Evolutionary conservation across 768 basidiomycete species (phyloP).

Genomic region (Mycena alexandri): DNA sequence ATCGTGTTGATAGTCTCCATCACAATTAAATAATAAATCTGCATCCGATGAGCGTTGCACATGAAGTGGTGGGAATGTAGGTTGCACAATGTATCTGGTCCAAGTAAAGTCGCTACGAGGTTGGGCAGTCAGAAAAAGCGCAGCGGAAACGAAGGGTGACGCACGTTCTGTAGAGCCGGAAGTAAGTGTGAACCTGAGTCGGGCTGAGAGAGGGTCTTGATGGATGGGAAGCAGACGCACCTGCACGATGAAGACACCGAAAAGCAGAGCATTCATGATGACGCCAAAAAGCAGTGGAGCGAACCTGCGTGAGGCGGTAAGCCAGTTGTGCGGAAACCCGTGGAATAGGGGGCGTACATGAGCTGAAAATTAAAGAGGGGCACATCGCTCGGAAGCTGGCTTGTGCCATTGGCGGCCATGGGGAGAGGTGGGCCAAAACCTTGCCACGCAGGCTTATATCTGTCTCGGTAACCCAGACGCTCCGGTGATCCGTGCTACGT

Average conservation of each 20-base stretch:
- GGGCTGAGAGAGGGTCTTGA: neutral
- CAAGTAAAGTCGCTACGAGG: constrained; percentile 18
- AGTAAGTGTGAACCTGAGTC: constrained; percentile 31
- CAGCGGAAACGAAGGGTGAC: neutral
- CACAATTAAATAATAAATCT: constrained; percentile 35
- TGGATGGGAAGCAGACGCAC: neutral
- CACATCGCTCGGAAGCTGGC: neutral
- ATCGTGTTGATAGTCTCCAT: constrained; percentile 33
- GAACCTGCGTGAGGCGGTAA: constrained; percentile 12
- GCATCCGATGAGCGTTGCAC: neutral
- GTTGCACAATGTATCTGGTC: constrained; percentile 29
- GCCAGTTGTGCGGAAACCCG: neutral
- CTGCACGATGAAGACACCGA: constrained; percentile 35
- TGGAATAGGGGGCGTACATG: constrained; percentile 1
- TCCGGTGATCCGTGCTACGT: neutral
- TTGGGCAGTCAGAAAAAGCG: neutral
- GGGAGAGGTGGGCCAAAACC: constrained; percentile 1
- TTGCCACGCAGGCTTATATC: neutral
- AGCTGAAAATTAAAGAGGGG: constrained; percentile 14
- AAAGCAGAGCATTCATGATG: constrained; percentile 32
- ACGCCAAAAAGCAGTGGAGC: constrained; percentile 36
- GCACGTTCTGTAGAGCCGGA: constrained; percentile 34
- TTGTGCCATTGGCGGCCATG: neutral
- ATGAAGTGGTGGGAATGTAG: neutral
- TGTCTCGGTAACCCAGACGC: too few relatives aligned